phyloP scores from a whole-genome alignment of 1,284 basidiomycete species.

The Tilletiaria anomala region DNA sequence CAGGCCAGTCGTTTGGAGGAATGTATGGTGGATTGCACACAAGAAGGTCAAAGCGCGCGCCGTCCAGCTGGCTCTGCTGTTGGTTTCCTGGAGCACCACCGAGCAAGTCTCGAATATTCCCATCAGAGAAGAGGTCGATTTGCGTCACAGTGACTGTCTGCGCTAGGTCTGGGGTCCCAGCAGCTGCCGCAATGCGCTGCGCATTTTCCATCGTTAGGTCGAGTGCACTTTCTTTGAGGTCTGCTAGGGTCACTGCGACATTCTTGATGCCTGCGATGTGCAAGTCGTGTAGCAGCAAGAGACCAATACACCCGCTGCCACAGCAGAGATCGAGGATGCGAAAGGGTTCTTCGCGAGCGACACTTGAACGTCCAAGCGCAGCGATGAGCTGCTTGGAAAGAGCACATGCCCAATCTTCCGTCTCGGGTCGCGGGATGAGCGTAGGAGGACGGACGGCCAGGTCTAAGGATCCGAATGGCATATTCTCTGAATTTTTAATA shows the following conservation, averaged over 20 bases:
- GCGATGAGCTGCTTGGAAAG: neutral
- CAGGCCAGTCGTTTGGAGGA: neutral
- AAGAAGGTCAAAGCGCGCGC: too few species aligned
- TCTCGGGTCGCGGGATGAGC: conserved; percentile 6
- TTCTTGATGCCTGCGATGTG: neutral
- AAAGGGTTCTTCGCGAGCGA: too few species aligned
- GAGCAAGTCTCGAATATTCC: too few species aligned
- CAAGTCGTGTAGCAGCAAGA: too few species aligned
- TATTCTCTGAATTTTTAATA: too few species aligned
- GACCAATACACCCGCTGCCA: neutral
- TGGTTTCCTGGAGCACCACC: too few species aligned
- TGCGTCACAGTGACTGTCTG: too few species aligned
- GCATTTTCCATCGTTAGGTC: neutral
- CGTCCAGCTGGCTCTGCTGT: too few species aligned
- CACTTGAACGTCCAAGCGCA: too few species aligned
- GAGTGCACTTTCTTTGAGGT: neutral
- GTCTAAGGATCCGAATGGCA: neutral
- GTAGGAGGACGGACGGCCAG: neutral
- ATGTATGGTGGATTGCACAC: neutral
- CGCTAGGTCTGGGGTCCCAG: too few species aligned
- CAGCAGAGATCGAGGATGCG: neutral
- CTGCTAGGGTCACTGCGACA: neutral
- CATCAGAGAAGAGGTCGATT: too few species aligned
- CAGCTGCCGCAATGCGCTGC: too few species aligned
- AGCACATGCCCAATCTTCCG: conserved; percentile 2